These are phyloP conservation scores for Lagenaria siceraria DNA, from an alignment of 306 rosid genomes.

Conservation along the genomic window DNA sequence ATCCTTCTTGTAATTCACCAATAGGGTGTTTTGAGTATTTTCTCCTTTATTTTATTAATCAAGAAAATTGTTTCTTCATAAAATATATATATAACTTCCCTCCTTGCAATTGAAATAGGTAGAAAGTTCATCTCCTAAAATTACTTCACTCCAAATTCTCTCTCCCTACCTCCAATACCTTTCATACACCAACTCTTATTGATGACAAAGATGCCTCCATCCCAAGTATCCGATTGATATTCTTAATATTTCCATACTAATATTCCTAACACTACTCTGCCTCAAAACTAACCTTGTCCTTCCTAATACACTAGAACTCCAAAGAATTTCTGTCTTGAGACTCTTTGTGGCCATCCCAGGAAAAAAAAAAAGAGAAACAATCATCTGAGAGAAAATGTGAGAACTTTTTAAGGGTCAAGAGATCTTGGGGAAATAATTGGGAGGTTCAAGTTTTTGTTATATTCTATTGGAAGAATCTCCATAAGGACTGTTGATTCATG, in stretches of 20 bases:
- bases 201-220: neutral
- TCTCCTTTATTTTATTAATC: too few relatives aligned
- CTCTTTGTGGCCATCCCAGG: neutral
- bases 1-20: too few relatives aligned
- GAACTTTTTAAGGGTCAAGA: neutral
- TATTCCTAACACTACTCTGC: neutral
- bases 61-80: too few relatives aligned
- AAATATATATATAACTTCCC: too few relatives aligned
- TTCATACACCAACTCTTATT: neutral
- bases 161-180: neutral
- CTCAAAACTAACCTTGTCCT: neutral
- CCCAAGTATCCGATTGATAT: neutral
- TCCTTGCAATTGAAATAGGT: neutral
- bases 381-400: neutral
- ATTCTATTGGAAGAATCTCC: neutral
- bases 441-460: neutral
- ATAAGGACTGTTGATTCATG: neutral
- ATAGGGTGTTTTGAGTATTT: too few relatives aligned
- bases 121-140: neutral
- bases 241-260: neutral
- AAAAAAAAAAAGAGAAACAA: neutral
- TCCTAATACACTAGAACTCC: neutral
- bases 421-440: neutral
- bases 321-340: neutral
- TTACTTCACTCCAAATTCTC: neutral